phyloP scores from a whole-genome alignment of 2,329 filamentous ascomycete species.

The Botryosphaeria agaves region DNA sequence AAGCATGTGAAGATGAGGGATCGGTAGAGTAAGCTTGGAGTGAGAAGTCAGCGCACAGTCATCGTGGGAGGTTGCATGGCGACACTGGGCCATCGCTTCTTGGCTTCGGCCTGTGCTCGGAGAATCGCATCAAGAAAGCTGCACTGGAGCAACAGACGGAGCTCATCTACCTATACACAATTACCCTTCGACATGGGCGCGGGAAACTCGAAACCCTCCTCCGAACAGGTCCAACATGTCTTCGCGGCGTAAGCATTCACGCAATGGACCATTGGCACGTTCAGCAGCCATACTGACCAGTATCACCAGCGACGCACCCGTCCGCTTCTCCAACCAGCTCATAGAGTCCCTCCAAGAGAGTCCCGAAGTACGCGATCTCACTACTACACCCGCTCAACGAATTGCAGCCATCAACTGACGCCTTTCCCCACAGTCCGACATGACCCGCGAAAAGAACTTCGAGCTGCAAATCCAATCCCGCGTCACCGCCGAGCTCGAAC shows the following conservation, averaged over 20 bases:
- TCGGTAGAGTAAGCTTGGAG: too few species aligned
- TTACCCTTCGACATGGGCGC: constrained; percentile 34
- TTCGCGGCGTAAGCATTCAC: constrained; percentile 37
- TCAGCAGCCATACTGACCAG: constrained; percentile 4
- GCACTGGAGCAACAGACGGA: too few species aligned
- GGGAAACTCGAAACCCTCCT: constrained; percentile 42
- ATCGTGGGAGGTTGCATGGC: too few species aligned
- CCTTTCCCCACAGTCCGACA: constrained; percentile 66
- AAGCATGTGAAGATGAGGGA: neutral
- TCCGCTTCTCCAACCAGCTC: constrained; percentile 64
- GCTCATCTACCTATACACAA: too few species aligned
- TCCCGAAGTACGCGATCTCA: constrained; percentile 50
- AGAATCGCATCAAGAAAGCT: too few species aligned
- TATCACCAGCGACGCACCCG: constrained; percentile 38
- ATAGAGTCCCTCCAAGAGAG: constrained; percentile 70
- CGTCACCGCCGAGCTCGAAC: constrained; percentile 69
- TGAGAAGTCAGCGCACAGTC: too few species aligned
- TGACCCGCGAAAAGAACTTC: constrained; percentile 62
- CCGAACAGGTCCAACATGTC: constrained; percentile 37
- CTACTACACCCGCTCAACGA: neutral
- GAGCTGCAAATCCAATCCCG: constrained; percentile 82
- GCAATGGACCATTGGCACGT: constrained; percentile 1
- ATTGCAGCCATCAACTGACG: constrained; percentile 2
- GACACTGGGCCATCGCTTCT: too few species aligned
- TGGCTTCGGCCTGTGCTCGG: too few species aligned